Conservation (phyloP, 371 early-diverging fungal species). For the Mucor racemosus region DNA sequence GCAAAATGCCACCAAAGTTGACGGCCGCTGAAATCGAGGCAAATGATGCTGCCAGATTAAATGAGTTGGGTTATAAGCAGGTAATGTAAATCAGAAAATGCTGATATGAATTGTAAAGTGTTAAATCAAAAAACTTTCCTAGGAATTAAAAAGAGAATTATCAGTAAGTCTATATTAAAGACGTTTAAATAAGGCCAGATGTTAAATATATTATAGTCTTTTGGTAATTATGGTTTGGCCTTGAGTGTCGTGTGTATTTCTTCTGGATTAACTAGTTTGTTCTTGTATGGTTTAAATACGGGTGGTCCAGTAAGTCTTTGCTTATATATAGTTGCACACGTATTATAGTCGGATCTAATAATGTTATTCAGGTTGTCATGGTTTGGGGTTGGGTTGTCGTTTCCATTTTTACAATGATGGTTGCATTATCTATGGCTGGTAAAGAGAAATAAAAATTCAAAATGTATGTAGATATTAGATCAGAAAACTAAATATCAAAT, state of each 20-base stretch:
- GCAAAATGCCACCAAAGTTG: conserved; percentile 25
- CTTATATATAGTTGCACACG: not conserved
- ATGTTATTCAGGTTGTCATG: conserved; percentile 30
- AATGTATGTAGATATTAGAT: not conserved
- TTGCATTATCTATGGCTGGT: conserved; percentile 68
- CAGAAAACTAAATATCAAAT: not conserved
- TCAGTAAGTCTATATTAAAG: conserved; percentile 25
- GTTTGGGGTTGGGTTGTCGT: conserved; percentile 65
- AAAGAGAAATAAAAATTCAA: conserved; percentile 12
- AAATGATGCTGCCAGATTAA: conserved; percentile 41
- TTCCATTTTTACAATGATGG: conserved; percentile 55
- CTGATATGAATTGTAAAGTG: not conserved
- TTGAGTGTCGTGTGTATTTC: conserved; percentile 46
- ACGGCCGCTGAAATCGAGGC: conserved; percentile 44
- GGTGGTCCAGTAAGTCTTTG: conserved; percentile 40
- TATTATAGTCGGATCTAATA: not conserved
- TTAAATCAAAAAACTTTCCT: not conserved
- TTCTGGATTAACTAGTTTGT: conserved; percentile 45
- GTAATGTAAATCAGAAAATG: conserved; percentile 11
- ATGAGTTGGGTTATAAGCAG: conserved; percentile 46
- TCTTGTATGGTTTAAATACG: conserved; percentile 41
- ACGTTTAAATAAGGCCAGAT: not conserved
- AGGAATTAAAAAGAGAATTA: conserved; percentile 47
- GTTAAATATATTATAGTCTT: conserved; percentile 19
- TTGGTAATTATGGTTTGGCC: conserved; percentile 46